phyloP scores from a whole-genome alignment of 176 grass and related monocot species.

The Echinochloa phyllopogon region DNA sequence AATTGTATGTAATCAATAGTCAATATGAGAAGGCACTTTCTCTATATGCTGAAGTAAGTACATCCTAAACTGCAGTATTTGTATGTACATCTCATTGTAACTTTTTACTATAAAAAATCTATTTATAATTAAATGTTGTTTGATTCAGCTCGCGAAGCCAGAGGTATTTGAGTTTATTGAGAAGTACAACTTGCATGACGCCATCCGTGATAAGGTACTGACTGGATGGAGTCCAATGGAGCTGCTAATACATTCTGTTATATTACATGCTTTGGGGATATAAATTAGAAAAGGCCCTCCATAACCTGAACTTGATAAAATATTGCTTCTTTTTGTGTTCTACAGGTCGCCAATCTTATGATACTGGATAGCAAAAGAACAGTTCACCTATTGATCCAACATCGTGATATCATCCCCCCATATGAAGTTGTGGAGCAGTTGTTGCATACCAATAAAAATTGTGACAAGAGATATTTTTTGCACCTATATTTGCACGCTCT shows the following conservation, averaged over 20 bases:
- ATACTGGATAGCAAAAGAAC: slow-evolving; percentile 80
- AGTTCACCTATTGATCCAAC: slow-evolving; percentile 79
- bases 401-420: slow-evolving; percentile 80
- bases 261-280: neutral
- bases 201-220: slow-evolving; percentile 81
- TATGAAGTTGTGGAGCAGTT: slow-evolving; percentile 84
- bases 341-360: slow-evolving; percentile 92
- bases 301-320: slow-evolving; percentile 1
- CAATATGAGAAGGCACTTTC: slow-evolving; percentile 85
- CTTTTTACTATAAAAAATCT: slow-evolving; percentile 35
- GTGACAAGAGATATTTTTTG: slow-evolving; percentile 74
- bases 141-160: slow-evolving; percentile 76
- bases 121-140: slow-evolving; percentile 29
- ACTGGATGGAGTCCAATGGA: neutral
- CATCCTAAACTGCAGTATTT: slow-evolving; percentile 35
- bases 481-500: slow-evolving; percentile 92
- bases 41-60: slow-evolving; percentile 94
- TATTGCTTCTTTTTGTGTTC: neutral
- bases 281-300: neutral
- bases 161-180: slow-evolving; percentile 90
- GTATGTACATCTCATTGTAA: neutral
- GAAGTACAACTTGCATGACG: slow-evolving; percentile 78
- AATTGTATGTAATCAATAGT: slow-evolving; percentile 77
- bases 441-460: slow-evolving; percentile 65
- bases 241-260: too few relatives aligned